phyloP scores from a whole-genome alignment of 345 rosid genomes.

The Luvunga scandens region DNA sequence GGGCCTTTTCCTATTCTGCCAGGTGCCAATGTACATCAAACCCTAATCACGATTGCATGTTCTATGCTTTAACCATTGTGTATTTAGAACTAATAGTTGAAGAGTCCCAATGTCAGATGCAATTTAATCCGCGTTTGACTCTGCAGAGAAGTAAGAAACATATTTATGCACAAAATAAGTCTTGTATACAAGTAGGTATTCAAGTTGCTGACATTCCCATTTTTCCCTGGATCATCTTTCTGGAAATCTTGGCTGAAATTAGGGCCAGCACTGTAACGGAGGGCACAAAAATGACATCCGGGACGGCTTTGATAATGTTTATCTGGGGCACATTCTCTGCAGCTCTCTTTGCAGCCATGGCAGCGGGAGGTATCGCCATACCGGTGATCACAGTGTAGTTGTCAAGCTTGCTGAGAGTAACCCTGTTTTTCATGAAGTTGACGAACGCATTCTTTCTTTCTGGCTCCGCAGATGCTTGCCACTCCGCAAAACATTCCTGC shows the following conservation, averaged over 20 bases:
- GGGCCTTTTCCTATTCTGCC: neutral
- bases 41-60: neutral
- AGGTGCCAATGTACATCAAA: neutral
- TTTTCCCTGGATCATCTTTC: constrained; percentile 40
- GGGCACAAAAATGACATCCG: constrained; percentile 85
- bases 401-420: constrained; percentile 57
- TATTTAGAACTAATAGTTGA: neutral
- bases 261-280: constrained; percentile 54
- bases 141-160: neutral
- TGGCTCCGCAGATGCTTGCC: constrained; percentile 31
- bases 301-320: constrained; percentile 53
- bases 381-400: constrained; percentile 57
- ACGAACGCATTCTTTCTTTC: constrained; percentile 41
- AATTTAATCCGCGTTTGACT: neutral
- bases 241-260: constrained; percentile 65
- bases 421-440: constrained; percentile 37
- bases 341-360: constrained; percentile 83
- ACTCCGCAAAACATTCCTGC: constrained; percentile 41
- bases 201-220: neutral
- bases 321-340: constrained; percentile 80
- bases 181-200: neutral
- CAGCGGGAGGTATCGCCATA: constrained; percentile 69
- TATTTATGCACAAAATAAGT: neutral
- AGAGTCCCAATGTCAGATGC: neutral
- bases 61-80: neutral